Conservation (phyloP, 176 grass and related monocot species). For the Luzula sylvatica region DNA sequence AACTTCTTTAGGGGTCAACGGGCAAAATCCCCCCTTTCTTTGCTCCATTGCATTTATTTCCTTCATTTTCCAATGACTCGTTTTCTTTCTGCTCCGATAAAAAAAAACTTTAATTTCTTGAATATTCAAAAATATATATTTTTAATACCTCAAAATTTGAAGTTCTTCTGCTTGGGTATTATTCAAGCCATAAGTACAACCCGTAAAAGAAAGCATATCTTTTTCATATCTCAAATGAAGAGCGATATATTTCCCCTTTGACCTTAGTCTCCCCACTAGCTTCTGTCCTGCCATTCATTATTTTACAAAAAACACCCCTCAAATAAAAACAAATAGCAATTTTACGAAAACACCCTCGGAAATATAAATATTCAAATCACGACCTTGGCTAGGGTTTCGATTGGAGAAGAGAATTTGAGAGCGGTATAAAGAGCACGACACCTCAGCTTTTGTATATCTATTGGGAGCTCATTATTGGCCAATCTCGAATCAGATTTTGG, state of each 20-base stretch:
- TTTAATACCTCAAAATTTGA: constrained; percentile 57
- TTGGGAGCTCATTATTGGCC: constrained; percentile 77
- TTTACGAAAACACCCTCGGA: constrained; percentile 1
- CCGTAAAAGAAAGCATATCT: constrained; percentile 96
- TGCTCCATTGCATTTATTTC: constrained; percentile 84
- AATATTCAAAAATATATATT: neutral
- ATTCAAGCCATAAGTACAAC: constrained; percentile 62
- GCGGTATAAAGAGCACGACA: constrained; percentile 81
- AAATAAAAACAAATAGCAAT: constrained; percentile 14
- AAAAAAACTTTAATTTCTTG: neutral
- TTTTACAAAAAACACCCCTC: constrained; percentile 29
- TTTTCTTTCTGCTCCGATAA: constrained; percentile 49
- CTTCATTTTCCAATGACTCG: constrained; percentile 94
- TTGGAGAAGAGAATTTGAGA: constrained; percentile 54
- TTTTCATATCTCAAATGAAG: constrained; percentile 98
- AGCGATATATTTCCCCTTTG: constrained; percentile 62
- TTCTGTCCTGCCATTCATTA: constrained; percentile 89
- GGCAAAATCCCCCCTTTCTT: constrained; percentile 66
- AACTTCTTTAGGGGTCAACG: constrained; percentile 72
- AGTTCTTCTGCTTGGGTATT: constrained; percentile 65
- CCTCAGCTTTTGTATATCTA: constrained; percentile 93
- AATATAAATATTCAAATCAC: constrained; percentile 15
- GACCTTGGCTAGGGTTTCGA: constrained; percentile 92
- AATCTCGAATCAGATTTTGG: constrained; percentile 86
- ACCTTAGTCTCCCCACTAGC: constrained; percentile 71